A percentile compares a stretch with the other conserved stretches of the same genome.
Conservation (phyloP, 768 basidiomycete genomes). For the Pleurotus citrinopileatus region DNA sequence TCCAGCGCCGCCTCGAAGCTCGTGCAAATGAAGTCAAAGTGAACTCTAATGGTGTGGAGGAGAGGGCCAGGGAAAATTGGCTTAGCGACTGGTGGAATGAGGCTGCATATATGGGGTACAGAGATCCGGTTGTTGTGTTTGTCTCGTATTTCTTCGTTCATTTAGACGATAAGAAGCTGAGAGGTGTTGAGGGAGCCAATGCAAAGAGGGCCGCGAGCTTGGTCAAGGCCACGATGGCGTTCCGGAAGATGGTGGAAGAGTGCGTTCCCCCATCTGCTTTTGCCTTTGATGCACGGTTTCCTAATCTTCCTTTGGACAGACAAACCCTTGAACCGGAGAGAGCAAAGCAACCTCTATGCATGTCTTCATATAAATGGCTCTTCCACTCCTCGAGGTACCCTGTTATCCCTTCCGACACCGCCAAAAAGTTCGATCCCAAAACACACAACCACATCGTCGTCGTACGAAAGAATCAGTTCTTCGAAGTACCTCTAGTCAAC, state of each 20-base stretch:
- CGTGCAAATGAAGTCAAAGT: constrained; percentile 60
- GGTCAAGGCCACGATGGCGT: constrained; percentile 82
- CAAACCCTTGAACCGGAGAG: constrained; percentile 87
- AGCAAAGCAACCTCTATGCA: constrained; percentile 76
- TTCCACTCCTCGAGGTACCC: constrained; percentile 96
- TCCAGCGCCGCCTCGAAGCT: constrained; percentile 76
- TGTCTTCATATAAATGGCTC: constrained; percentile 94
- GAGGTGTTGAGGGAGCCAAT: constrained; percentile 32
- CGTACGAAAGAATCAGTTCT: constrained; percentile 90
- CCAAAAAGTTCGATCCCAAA: constrained; percentile 71
- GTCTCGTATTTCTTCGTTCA: constrained; percentile 97
- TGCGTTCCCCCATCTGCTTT: constrained; percentile 28
- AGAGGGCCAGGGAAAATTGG: constrained; percentile 54
- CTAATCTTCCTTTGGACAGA: constrained; percentile 33
- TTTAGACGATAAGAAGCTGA: constrained; percentile 54
- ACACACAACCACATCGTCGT: constrained; percentile 88
- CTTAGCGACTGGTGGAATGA: constrained; percentile 99
- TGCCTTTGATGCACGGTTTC: neutral
- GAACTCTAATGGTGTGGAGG: constrained; percentile 16
- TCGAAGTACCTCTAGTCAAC: constrained; percentile 69
- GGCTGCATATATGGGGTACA: constrained; percentile 80
- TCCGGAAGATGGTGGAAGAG: constrained; percentile 82
- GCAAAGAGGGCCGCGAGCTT: constrained; percentile 78
- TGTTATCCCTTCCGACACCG: constrained; percentile 76
- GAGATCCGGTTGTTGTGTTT: constrained; percentile 87